A percentile compares a stretch with the other conserved stretches of the same genome.
phyloP scores from a whole-genome alignment of 2,329 filamentous ascomycete genomes.

The Diplodia seriata region DNA sequence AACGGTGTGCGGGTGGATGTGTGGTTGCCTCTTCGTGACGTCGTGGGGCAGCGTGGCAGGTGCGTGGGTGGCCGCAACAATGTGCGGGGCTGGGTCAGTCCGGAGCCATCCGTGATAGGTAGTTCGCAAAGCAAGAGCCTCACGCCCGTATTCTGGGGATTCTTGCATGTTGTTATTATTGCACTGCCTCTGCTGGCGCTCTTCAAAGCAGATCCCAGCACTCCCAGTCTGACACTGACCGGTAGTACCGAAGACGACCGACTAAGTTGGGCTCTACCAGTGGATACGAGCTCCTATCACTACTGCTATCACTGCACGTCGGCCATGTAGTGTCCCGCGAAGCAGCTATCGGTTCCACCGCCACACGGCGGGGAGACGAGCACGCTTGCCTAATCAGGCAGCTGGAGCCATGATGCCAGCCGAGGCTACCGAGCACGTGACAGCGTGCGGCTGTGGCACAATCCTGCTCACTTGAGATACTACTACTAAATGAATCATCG shows the following conservation, averaged over 20 bases:
- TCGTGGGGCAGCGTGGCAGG: background rate
- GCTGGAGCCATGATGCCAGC: background rate
- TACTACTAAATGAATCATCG: background rate
- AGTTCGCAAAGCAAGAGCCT: background rate
- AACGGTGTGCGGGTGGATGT: background rate
- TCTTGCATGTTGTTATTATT: no score
- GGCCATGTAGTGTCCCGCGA: background rate
- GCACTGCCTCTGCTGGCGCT: no score
- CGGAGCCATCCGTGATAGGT: background rate
- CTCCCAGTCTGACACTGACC: no score
- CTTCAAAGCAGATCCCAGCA: no score
- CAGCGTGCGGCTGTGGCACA: background rate
- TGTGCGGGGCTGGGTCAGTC: background rate
- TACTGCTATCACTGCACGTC: background rate
- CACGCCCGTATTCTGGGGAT: background rate
- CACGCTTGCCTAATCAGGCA: background rate
- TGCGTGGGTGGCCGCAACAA: no score
- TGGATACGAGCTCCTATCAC: no score
- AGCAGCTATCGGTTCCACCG: background rate
- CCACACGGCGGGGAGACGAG: background rate
- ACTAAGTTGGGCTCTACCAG: no score
- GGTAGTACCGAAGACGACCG: no score
- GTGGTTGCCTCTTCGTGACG: background rate
- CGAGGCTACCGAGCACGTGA: background rate
- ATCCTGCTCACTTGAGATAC: background rate